Evolutionary conservation across 2,329 filamentous ascomycete genomes (phyloP).

Genomic region (Aspergillus fumigatiaffinis): DNA sequence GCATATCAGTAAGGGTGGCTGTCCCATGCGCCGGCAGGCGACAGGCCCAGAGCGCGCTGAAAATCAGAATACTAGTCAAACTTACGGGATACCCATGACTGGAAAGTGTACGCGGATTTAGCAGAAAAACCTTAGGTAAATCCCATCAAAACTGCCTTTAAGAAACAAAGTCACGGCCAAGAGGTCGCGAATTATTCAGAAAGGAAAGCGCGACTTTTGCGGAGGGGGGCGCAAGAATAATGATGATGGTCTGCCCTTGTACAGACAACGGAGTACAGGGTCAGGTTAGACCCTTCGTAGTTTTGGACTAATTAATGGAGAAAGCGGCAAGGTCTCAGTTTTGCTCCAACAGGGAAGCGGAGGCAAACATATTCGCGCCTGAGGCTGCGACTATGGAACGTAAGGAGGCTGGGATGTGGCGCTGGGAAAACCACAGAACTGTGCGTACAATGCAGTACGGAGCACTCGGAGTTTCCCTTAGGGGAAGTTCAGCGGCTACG

Average conservation of each 20-base stretch:
- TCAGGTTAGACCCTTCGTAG: background rate
- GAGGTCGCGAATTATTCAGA: conserved; percentile 9
- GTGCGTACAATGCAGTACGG: conserved; percentile 14
- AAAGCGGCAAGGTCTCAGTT: conserved; percentile 21
- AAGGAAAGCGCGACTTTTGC: conserved; percentile 13
- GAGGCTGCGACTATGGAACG: conserved; percentile 11
- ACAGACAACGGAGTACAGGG: background rate
- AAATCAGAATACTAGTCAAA: conserved; percentile 15
- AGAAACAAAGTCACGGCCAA: conserved; percentile 5
- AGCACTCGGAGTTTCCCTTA: background rate
- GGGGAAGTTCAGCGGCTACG: background rate
- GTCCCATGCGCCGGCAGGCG: conserved; percentile 8
- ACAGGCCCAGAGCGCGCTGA: conserved; percentile 13
- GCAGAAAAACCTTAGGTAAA: background rate
- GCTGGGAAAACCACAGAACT: background rate
- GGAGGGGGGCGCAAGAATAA: conserved; percentile 14
- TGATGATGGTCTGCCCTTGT: conserved; percentile 5
- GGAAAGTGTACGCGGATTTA: conserved; percentile 8
- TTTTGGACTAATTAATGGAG: conserved; percentile 16
- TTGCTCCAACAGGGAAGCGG: conserved; percentile 19
- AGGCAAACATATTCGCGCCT: conserved; percentile 16
- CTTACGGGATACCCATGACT: conserved; percentile 43
- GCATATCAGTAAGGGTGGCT: conserved; percentile 17
- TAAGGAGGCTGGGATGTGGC: conserved; percentile 12
- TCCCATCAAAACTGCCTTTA: background rate